Evolutionary conservation across 208 protist genomes (phyloP).

Genomic region (Acanthamoeba castellanii): DNA sequence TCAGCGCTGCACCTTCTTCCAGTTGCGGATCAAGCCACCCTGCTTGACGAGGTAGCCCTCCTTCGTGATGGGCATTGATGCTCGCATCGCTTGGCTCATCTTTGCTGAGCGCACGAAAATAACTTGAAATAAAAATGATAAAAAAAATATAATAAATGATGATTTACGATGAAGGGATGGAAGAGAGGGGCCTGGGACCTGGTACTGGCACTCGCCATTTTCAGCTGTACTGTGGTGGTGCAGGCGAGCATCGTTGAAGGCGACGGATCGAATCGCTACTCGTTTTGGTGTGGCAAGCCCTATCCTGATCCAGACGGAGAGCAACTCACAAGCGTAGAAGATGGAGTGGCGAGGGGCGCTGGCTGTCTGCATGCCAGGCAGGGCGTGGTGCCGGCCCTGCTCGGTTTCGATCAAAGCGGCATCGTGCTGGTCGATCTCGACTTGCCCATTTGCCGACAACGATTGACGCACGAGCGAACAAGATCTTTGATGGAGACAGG

Average conservation of each 20-base stretch:
- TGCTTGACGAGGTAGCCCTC: slow-evolving; percentile 23
- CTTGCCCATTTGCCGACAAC: too few relatives aligned
- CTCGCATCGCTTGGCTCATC: background rate
- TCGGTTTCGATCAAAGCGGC: too few relatives aligned
- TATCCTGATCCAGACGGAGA: background rate
- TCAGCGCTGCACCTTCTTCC: background rate
- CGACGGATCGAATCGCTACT: too few relatives aligned
- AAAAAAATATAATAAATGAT: background rate
- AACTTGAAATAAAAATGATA: background rate
- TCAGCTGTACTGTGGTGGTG: too few relatives aligned
- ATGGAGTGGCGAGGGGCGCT: background rate
- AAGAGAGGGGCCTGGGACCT: too few relatives aligned
- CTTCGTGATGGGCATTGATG: background rate
- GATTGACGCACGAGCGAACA: too few relatives aligned
- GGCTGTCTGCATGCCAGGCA: background rate
- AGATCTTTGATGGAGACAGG: too few relatives aligned
- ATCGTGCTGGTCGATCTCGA: too few relatives aligned
- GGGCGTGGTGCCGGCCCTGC: too few relatives aligned
- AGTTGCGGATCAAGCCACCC: slow-evolving; percentile 15
- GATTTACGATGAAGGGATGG: background rate
- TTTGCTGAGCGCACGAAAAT: background rate
- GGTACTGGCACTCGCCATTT: too few relatives aligned
- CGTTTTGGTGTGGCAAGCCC: background rate
- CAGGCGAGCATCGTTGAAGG: too few relatives aligned
- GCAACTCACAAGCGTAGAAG: background rate